Evolutionary conservation across 352 stramenopile genomes (phyloP).

Genomic region (Phytophthora citricola): DNA sequence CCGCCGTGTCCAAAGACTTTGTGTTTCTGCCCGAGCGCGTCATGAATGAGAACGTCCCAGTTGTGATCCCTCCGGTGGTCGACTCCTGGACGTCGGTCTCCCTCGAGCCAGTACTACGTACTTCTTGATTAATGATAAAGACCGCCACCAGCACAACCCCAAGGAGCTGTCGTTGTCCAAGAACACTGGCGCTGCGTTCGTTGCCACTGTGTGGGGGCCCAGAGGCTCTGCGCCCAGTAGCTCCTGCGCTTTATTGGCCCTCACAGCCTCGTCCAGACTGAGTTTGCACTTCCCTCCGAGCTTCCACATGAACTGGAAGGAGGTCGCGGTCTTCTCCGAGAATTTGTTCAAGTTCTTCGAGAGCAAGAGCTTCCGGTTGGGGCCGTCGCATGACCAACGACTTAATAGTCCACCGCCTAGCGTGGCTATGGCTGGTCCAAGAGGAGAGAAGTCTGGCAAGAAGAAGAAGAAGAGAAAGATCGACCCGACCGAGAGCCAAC

Average conservation of each 20-base stretch:
- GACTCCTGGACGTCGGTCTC: constrained; percentile 44
- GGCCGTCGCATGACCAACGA: constrained; percentile 17
- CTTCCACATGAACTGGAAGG: constrained; percentile 82
- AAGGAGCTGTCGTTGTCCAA: constrained; percentile 87
- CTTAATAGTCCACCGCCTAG: constrained; percentile 29
- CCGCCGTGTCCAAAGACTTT: constrained; percentile 83
- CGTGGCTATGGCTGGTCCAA: constrained; percentile 25
- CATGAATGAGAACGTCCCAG: constrained; percentile 53
- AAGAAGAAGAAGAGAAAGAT: constrained; percentile 34
- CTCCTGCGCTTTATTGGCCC: constrained; percentile 70
- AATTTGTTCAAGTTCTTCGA: constrained; percentile 71
- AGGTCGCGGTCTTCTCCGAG: constrained; percentile 76
- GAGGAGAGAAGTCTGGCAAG: constrained; percentile 32
- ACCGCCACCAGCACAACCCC: constrained; percentile 81
- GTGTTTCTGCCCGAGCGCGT: constrained; percentile 67
- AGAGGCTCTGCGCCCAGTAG: constrained; percentile 74
- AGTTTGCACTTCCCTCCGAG: constrained; percentile 80
- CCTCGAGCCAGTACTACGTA: constrained; percentile 53
- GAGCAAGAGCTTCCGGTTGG: constrained; percentile 43
- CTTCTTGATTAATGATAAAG: constrained; percentile 69
- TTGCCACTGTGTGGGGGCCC: constrained; percentile 72
- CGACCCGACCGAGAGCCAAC: constrained; percentile 5
- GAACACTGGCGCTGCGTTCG: constrained; percentile 64
- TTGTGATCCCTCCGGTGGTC: constrained; percentile 54
- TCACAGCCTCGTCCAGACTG: constrained; percentile 65